Evolutionary conservation across 192 early-diverging fungal species (phyloP), one percentile per base, ranked within the genome.

Genomic region (Chytriomyces hyalinus): DNA sequence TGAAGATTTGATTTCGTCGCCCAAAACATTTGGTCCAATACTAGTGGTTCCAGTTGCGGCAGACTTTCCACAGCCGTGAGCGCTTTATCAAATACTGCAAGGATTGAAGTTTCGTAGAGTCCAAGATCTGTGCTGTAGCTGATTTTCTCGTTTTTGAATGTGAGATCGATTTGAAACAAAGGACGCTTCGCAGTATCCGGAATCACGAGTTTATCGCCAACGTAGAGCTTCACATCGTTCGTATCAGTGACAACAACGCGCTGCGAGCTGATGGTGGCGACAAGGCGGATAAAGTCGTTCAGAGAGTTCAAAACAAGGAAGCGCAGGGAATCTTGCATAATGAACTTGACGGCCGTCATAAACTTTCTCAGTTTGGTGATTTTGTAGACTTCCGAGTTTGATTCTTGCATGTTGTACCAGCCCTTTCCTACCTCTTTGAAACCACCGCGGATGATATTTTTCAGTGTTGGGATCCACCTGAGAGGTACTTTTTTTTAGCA

Each of bases 401-500:
- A 81, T 68, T 90, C 89, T 70, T 85, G 83, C 71, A 87, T 88
- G 74, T 90, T 90, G 79, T 90, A 90, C 89, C 89, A 90, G 43
- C 89, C 89, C 67, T 90, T 90, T 26, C 88, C 88, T 10, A 88
- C 88, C 66, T 90, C 88, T 62, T 87, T 88, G 70, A 90, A 88
- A 2, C 89, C 89, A 57, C 61, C 64, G 59, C 76, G 82, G 6
- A 90, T 85, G 0, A 81, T 71, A n/a, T 68, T 83, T 75, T 87
- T 88, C 68, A 90, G 61, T 10, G 75, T 61, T 15, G 71, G 65
- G 24, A 90, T 80, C 89, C 89, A 90, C n/a, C 88, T 89, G 43
- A 4, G 36, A 43, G 47, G 36, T 36, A 36, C 36, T 36, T 36
- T 36, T 36, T 53, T 36, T 15, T 53, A 47, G 36, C 24, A 36